phyloP scores from a whole-genome alignment of 805 yeast species.

The Yamadazyma phyllophila region DNA sequence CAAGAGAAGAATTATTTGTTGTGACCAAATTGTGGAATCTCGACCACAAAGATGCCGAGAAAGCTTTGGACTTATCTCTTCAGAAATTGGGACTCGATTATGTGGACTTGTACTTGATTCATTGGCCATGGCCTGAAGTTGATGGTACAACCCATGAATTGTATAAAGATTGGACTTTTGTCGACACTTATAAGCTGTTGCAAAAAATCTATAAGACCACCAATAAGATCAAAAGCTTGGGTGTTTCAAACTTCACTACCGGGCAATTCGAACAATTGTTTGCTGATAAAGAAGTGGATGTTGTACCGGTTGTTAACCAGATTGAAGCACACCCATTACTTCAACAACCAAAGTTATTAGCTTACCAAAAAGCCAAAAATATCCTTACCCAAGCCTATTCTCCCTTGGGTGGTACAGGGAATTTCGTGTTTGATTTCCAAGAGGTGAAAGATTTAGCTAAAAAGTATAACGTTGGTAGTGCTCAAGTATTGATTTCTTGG shows the following conservation, averaged over 20 bases:
- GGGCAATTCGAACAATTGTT: conserved; percentile 62
- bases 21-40: conserved; percentile 87
- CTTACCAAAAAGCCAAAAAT: conserved; percentile 53
- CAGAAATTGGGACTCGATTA: conserved; percentile 48
- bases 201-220: conserved; percentile 53
- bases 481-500: conserved; percentile 78
- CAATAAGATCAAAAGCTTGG: conserved; percentile 61
- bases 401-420: conserved; percentile 82
- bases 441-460: conserved; percentile 53
- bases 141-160: conserved; percentile 43
- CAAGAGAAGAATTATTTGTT: conserved; percentile 71
- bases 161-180: conserved; percentile 52
- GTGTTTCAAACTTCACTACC: conserved; percentile 64
- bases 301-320: conserved; percentile 59
- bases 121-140: conserved; percentile 72
- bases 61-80: conserved; percentile 29
- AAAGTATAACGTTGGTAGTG: conserved; percentile 52
- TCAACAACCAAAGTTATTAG: conserved; percentile 63
- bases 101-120: conserved; percentile 61
- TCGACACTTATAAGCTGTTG: conserved; percentile 58
- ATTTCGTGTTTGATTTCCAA: conserved; percentile 60
- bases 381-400: conserved; percentile 76
- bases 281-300: conserved; percentile 57
- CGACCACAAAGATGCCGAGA: conserved; percentile 31
- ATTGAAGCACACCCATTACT: conserved; percentile 87